Conservation (phyloP, 176 grass and related monocot genomes). For the Zizania latifolia region DNA sequence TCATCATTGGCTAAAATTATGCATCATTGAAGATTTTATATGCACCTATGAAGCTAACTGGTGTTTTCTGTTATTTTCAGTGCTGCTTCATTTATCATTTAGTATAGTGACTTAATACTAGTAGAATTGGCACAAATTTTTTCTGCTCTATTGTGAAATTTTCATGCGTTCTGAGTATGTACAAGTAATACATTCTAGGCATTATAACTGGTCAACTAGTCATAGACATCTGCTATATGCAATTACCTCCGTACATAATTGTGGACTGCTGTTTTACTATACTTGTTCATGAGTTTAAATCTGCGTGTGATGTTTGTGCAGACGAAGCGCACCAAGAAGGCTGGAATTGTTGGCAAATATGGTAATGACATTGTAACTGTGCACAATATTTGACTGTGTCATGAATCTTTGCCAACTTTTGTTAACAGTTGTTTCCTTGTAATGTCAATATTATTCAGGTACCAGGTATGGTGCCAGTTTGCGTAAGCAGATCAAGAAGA, state of each 20-base stretch:
- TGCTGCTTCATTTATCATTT: not conserved
- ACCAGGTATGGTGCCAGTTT: constrained; percentile 87
- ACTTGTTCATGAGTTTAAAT: not conserved
- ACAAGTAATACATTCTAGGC: too few species aligned
- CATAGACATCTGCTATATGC: not conserved
- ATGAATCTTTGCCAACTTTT: not conserved
- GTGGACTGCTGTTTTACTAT: not conserved
- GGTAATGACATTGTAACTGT: constrained; percentile 31
- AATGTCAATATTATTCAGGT: constrained; percentile 34
- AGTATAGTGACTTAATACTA: not conserved
- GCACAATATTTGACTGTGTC: not conserved
- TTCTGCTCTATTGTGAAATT: not conserved
- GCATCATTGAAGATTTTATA: not conserved
- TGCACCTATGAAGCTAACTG: not conserved
- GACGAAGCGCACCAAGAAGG: constrained; percentile 92
- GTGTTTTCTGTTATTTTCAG: not conserved
- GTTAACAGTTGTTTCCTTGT: not conserved
- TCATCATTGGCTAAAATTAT: not conserved
- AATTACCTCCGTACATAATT: not conserved
- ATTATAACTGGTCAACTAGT: not conserved
- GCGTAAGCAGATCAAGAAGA: constrained; percentile 89
- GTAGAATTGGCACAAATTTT: not conserved
- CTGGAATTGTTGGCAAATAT: constrained; percentile 88
- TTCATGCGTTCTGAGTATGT: not conserved
- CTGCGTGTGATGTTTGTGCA: constrained; percentile 22